phyloP scores from a whole-genome alignment of 2,329 filamentous ascomycete genomes.

The Fusarium sp. region DNA sequence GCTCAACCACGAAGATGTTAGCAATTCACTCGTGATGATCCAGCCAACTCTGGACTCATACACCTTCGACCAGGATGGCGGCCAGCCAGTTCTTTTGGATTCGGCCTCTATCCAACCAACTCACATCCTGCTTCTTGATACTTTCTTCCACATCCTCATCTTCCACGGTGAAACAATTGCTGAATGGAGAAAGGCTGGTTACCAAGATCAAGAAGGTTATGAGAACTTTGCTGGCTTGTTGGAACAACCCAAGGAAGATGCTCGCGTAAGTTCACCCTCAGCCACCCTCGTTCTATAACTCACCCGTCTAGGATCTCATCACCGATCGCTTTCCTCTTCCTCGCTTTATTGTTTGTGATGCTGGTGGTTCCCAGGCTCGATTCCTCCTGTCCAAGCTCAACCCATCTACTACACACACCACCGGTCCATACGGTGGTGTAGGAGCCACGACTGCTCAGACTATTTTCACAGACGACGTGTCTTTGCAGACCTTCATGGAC shows the following conservation, averaged over 20 bases:
- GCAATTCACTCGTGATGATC: slow-evolving; percentile 98
- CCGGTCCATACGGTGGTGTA: slow-evolving; percentile 89
- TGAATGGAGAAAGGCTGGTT: slow-evolving; percentile 97
- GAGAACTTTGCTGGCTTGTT: slow-evolving; percentile 92
- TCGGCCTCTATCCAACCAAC: slow-evolving; percentile 96
- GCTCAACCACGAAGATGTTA: slow-evolving; percentile 95
- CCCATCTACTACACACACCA: slow-evolving; percentile 96
- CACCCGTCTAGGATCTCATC: slow-evolving; percentile 80
- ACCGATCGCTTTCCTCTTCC: slow-evolving; percentile 98
- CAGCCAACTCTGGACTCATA: slow-evolving; percentile 98
- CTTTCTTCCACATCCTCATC: slow-evolving; percentile 99
- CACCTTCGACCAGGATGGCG: slow-evolving; percentile 94
- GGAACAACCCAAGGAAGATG: slow-evolving; percentile 96
- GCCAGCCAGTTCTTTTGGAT: slow-evolving; percentile 92
- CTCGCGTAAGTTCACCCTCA: slow-evolving; percentile 73
- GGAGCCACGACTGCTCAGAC: slow-evolving; percentile 90
- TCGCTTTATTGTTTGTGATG: slow-evolving; percentile 97
- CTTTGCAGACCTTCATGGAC: slow-evolving; percentile 98
- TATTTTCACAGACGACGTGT: slow-evolving; percentile 99
- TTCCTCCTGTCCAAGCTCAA: slow-evolving; percentile 98
- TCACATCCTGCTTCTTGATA: slow-evolving; percentile 93
- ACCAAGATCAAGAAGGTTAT: slow-evolving; percentile 97
- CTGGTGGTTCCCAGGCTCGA: slow-evolving; percentile 96
- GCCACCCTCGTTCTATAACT: slow-evolving; percentile 3
- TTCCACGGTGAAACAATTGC: slow-evolving; percentile 99